Percentiles rank a stretch among this genome's conserved stretches.
phyloP scores from a whole-genome alignment of 1,284 basidiomycete species.

The Cryptococcus jaspeensis region DNA sequence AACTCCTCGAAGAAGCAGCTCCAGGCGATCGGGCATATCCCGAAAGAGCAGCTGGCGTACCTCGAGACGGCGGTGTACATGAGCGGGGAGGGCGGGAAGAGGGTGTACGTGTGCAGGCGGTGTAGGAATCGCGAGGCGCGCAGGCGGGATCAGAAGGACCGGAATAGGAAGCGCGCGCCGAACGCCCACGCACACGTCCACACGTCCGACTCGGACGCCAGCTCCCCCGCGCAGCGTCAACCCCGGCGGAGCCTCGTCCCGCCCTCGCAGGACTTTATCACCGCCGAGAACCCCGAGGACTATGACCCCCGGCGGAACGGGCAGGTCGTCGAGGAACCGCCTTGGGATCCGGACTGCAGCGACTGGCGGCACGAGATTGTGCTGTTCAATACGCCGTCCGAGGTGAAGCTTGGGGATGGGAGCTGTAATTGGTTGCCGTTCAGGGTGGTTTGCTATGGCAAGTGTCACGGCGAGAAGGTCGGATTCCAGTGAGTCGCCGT shows the following conservation, averaged over 20 bases:
- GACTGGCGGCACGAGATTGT: conserved; percentile 66
- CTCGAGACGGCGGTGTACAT: conserved; percentile 50
- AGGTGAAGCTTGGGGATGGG: conserved; percentile 85
- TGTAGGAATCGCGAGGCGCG: conserved; percentile 79
- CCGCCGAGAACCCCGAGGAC: conserved; percentile 38
- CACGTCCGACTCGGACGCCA: conserved; percentile 31
- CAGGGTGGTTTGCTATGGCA: conserved; percentile 97
- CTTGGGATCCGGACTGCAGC: conserved; percentile 38
- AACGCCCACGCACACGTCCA: not conserved
- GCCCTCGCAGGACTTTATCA: conserved; percentile 40
- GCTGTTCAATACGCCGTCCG: conserved; percentile 92
- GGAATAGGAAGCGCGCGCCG: conserved; percentile 30
- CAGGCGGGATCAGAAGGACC: conserved; percentile 40
- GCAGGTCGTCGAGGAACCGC: conserved; percentile 45
- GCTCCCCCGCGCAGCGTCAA: conserved; percentile 11
- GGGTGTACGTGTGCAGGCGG: conserved; percentile 74
- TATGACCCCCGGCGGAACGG: conserved; percentile 39
- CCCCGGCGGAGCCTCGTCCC: conserved; percentile 19
- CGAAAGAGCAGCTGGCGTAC: conserved; percentile 37
- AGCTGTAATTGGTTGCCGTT: conserved; percentile 80
- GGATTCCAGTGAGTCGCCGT: conserved; percentile 65
- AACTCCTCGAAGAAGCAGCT: conserved; percentile 46
- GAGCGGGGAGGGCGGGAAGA: conserved; percentile 38
- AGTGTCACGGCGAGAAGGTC: conserved; percentile 95
- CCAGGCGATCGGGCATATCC: conserved; percentile 35